These are phyloP conservation scores for Mycena amicta DNA, from an alignment of 768 basidiomycete genomes.

Conservation along the genomic window DNA sequence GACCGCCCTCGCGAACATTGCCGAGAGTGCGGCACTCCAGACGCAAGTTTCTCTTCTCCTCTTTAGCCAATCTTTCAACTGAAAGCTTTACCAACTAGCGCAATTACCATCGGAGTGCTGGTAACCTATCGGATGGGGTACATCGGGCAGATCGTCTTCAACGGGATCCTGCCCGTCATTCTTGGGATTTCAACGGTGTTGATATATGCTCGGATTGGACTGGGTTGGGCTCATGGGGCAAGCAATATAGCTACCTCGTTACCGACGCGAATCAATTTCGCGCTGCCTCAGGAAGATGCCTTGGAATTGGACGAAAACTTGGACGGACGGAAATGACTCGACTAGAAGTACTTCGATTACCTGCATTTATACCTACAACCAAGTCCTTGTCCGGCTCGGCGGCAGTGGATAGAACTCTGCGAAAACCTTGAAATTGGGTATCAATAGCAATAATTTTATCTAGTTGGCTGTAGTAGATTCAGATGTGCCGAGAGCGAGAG, in stretches of 20 bases:
- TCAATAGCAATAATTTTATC: too few species aligned
- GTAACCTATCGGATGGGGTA: conserved; percentile 1
- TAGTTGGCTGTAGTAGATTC: too few species aligned
- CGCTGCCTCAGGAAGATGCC: background rate
- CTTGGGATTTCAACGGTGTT: conserved; percentile 12
- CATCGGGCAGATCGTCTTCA: background rate
- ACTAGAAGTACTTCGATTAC: too few species aligned
- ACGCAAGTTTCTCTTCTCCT: background rate
- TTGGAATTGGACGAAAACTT: background rate
- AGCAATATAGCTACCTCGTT: background rate
- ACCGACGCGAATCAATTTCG: background rate
- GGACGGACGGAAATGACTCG: too few species aligned
- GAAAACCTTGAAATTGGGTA: too few species aligned
- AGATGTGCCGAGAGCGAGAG: too few species aligned
- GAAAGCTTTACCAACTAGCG: too few species aligned
- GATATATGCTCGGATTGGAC: conserved; percentile 8
- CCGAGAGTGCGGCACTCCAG: conserved; percentile 8
- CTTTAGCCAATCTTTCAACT: background rate
- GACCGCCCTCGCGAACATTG: conserved; percentile 1
- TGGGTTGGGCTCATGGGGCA: conserved; percentile 4
- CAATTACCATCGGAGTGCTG: background rate
- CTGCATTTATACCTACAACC: too few species aligned
- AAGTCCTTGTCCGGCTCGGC: too few species aligned
- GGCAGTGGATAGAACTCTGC: too few species aligned
- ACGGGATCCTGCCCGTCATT: conserved; percentile 1